Base-by-base conservation (phyloP, 495 filamentous ascomycete species). In the Daldinia childiae region DNA sequence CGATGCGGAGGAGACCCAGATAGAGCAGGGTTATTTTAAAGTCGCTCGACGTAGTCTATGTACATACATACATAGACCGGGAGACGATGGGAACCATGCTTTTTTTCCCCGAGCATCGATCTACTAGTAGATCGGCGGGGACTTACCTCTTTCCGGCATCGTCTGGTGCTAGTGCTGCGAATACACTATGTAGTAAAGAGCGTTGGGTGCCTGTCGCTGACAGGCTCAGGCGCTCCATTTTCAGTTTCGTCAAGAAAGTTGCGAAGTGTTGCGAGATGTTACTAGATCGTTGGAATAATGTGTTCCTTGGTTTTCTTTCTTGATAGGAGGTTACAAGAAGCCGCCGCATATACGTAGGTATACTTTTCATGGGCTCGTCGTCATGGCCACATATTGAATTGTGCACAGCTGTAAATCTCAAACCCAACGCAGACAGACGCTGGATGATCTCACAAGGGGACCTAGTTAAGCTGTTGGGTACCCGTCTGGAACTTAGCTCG, bases 121-220 rank as follows among this genome's bases (percentile, higher is more conserved):
- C 64, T 64, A 56, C 69, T 60, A 57, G 64, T 48, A 48, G 43
- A 68, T 68, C 64, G 38, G 17, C 69, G 54, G 60, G 48, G 55
- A 15, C 52, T n/a, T 60, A 60, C 54, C 62, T 51, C 51, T 19
- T 62, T 51, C 34, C 57, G 14, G 32, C 27, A 57, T 60, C 43
- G 60, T 55, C 41, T n/a, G 26, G 29, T 54, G 24, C 21, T 54
- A 54, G 19, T 34, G 32, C 2, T 34, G 9, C 9, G 29, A 30
- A 34, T 34, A 34, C 30, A 32, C 30, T 29, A 29, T 6, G 27
- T 45, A 45, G 41, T 19, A 21, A 21, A 45, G 41, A n/a, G 7
- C 17, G 21, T 21, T 19, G 41, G 8, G 17, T 21, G 9, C 43
- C 43, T 48, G 9, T 48, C 21, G 17, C 43, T 24, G 43, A 64